A percentile compares a stretch with the other conserved stretches of the same genome.
phyloP scores from a whole-genome alignment of 352 stramenopile genomes.

The Thraustochytrium sp. region DNA sequence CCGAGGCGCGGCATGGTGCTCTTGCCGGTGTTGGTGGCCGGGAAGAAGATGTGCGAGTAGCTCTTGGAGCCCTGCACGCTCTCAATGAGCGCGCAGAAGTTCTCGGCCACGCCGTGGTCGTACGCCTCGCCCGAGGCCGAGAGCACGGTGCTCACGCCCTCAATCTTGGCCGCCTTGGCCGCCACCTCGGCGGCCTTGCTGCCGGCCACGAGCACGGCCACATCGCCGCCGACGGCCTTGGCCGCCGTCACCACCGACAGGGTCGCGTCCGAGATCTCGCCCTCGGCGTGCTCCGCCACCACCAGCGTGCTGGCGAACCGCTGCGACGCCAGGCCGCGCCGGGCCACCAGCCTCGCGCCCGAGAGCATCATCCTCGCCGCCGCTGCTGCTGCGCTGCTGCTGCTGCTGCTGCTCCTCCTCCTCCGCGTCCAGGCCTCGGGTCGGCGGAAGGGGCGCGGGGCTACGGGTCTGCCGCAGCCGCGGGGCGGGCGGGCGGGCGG shows the following conservation, averaged over 20 bases:
- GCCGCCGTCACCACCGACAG: slow-evolving; percentile 43
- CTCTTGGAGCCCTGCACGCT: neutral
- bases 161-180: slow-evolving; percentile 22
- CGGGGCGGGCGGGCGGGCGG: too few species aligned
- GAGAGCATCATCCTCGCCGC: neutral
- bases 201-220: slow-evolving; percentile 46
- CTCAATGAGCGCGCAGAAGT: slow-evolving; percentile 35
- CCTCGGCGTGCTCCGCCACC: slow-evolving; percentile 44
- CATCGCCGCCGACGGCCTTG: slow-evolving; percentile 42
- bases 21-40: slow-evolving; percentile 89
- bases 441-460: too few species aligned
- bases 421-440: too few species aligned
- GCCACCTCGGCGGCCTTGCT: neutral
- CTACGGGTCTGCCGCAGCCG: too few species aligned
- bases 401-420: too few species aligned
- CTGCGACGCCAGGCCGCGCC: neutral
- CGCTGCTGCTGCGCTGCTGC: neutral
- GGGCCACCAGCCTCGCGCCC: neutral
- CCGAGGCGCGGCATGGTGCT: slow-evolving; percentile 92
- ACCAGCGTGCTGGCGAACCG: slow-evolving; percentile 43
- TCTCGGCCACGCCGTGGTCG: slow-evolving; percentile 43
- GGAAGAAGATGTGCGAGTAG: slow-evolving; percentile 73
- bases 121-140: slow-evolving; percentile 21
- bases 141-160: slow-evolving; percentile 41
- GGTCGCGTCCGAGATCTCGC: slow-evolving; percentile 12